Evolutionary conservation across 768 basidiomycete species (phyloP).

Genomic region (Boletus rex-veris): DNA sequence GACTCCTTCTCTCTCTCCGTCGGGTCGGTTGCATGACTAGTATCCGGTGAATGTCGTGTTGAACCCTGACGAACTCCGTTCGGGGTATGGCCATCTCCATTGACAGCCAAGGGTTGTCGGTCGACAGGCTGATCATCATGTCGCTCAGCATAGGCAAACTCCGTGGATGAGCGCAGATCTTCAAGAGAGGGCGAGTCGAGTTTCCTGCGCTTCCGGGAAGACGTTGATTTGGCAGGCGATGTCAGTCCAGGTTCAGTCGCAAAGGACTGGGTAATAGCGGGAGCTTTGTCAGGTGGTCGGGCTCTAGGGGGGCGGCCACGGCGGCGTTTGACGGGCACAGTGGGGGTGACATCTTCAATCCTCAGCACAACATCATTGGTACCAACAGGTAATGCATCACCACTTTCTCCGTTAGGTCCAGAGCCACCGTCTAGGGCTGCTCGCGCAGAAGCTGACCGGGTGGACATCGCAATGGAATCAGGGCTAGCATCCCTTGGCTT

Average conservation of each 20-base stretch:
- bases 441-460: conserved; percentile 19
- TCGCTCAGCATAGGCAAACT: not conserved
- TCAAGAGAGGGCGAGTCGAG: conserved; percentile 34
- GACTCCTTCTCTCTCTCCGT: not conserved
- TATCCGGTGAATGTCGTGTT: not conserved
- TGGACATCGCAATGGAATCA: conserved; percentile 17
- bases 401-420: conserved; percentile 4
- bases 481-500: conserved; percentile 12
- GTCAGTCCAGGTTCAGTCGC: conserved; percentile 6
- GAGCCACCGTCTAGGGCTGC: conserved; percentile 12
- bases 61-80: conserved; percentile 16
- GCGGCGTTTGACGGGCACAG: conserved; percentile 29
- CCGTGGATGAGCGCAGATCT: conserved; percentile 19
- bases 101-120: conserved; percentile 1
- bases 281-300: conserved; percentile 11
- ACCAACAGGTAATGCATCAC: conserved; percentile 7
- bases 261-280: not conserved
- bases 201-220: conserved; percentile 45
- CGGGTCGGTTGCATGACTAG: not conserved
- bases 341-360: conserved; percentile 3
- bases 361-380: not conserved
- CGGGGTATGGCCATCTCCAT: conserved; percentile 13
- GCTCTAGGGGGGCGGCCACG: conserved; percentile 32
- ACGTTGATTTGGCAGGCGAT: conserved; percentile 16
- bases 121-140: conserved; percentile 4